Percentiles rank a stretch among this genome's conserved stretches.
These are phyloP conservation scores for Omphalotus guepiniiformis DNA, from an alignment of 768 basidiomycete genomes.

Conservation along the genomic window DNA sequence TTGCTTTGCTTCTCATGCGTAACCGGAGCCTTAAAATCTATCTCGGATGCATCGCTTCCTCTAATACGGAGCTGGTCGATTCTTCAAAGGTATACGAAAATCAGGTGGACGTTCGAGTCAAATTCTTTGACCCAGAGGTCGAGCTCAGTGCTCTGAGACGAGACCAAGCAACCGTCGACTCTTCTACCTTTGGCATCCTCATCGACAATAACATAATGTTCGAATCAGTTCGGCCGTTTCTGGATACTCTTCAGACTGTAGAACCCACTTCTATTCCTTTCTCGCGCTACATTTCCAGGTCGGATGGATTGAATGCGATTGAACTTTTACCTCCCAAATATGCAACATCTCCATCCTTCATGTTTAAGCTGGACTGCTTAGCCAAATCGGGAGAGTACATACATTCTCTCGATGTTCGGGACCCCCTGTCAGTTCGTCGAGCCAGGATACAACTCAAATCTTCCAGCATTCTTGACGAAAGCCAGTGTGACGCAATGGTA, in stretches of 20 bases:
- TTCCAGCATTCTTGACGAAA: constrained; percentile 58
- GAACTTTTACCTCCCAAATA: constrained; percentile 51
- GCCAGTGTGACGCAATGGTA: constrained; percentile 68
- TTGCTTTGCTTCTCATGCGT: constrained; percentile 53
- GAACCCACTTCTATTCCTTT: constrained; percentile 61
- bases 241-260: constrained; percentile 47
- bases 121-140: constrained; percentile 60
- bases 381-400: constrained; percentile 38
- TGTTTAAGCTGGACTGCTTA: constrained; percentile 51
- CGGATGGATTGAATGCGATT: constrained; percentile 26
- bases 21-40: constrained; percentile 34
- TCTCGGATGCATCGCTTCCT: constrained; percentile 50
- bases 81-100: constrained; percentile 30
- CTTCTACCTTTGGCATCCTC: constrained; percentile 30
- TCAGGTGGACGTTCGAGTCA: constrained; percentile 42
- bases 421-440: constrained; percentile 38
- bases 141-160: constrained; percentile 41
- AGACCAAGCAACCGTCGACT: constrained; percentile 18
- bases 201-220: constrained; percentile 65
- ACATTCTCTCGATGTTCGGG: constrained; percentile 33
- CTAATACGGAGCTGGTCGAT: constrained; percentile 39
- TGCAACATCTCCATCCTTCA: constrained; percentile 49
- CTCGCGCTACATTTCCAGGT: constrained; percentile 42
- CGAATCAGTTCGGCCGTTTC: constrained; percentile 64
- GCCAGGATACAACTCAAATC: constrained; percentile 42